A percentile compares a stretch with the other conserved stretches of the same genome.
phyloP scores from a whole-genome alignment of 2,329 filamentous ascomycete genomes.

The Sordariomycetes sp. region DNA sequence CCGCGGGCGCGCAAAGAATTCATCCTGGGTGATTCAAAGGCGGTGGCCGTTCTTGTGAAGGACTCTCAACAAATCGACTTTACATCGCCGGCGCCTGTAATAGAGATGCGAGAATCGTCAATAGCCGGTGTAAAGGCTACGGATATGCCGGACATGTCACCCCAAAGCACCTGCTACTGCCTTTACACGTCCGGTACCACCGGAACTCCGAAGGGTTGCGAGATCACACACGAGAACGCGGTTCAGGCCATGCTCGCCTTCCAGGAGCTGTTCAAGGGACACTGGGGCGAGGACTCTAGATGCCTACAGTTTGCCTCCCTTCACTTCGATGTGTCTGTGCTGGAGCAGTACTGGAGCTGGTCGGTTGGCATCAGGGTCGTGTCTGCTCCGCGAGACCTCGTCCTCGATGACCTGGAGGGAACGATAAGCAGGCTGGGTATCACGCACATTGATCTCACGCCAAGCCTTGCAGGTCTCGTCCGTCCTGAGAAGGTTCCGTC shows the following conservation, averaged over 20 bases:
- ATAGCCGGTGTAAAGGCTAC: background rate
- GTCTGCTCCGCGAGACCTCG: constrained; percentile 67
- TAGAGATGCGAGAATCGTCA: background rate
- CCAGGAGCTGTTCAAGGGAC: constrained; percentile 58
- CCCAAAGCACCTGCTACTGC: constrained; percentile 59
- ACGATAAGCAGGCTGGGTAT: constrained; percentile 61
- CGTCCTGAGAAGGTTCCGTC: constrained; percentile 71
- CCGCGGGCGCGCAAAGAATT: constrained; percentile 63
- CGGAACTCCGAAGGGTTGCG: constrained; percentile 74
- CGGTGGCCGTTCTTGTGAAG: constrained; percentile 46
- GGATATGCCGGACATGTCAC: constrained; percentile 8
- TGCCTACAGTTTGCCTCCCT: constrained; percentile 93
- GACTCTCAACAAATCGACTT: background rate
- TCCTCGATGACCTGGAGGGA: constrained; percentile 69
- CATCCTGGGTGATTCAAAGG: constrained; percentile 61
- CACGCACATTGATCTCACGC: constrained; percentile 86
- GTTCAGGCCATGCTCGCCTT: constrained; percentile 87
- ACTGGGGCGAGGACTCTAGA: constrained; percentile 60
- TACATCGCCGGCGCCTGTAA: background rate
- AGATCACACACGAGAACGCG: constrained; percentile 78
- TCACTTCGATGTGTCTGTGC: constrained; percentile 85
- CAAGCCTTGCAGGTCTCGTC: constrained; percentile 67
- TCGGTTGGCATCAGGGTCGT: constrained; percentile 77
- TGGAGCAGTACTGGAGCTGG: constrained; percentile 96
- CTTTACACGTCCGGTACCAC: constrained; percentile 84